These are phyloP conservation scores for Phialophora expanda DNA, from an alignment of 2,329 filamentous ascomycete species.

Conservation along the genomic window DNA sequence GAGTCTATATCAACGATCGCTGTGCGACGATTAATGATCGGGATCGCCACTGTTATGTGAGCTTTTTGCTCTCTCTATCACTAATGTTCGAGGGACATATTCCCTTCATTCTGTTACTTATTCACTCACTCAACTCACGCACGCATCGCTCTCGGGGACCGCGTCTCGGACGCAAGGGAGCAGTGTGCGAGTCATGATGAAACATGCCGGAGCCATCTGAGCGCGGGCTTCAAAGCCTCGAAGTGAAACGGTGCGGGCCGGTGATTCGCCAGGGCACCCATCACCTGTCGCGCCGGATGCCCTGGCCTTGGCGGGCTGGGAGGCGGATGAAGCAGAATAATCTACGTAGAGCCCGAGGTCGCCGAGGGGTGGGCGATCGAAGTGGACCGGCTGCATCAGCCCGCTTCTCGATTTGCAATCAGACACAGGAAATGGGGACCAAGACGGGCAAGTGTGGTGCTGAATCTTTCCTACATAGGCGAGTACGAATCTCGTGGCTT, in stretches of 20 bases:
- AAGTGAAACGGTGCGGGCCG: neutral
- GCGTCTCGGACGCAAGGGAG: neutral
- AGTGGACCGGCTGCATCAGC: neutral
- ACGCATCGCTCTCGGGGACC: neutral
- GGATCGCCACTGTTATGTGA: neutral
- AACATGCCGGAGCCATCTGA: neutral
- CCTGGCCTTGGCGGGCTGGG: neutral
- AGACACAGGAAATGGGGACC: neutral
- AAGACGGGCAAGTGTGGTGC: neutral
- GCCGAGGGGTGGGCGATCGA: conserved; percentile 18
- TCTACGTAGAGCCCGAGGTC: conserved; percentile 27
- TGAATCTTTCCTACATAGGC: conserved; percentile 15
- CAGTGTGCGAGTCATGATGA: neutral
- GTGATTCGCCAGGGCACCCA: neutral
- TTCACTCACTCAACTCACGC: neutral
- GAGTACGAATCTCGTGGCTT: conserved; percentile 12
- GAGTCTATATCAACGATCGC: neutral
- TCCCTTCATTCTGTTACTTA: too few relatives aligned
- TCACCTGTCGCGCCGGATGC: neutral
- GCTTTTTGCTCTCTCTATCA: neutral
- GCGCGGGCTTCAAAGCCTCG: conserved; percentile 1
- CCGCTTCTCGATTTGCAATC: conserved; percentile 2
- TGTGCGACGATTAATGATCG: neutral
- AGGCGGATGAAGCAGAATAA: neutral
- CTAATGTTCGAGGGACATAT: neutral